Evolutionary conservation across 495 filamentous ascomycete species (phyloP).

Genomic region (Penicillium pancosmium): DNA sequence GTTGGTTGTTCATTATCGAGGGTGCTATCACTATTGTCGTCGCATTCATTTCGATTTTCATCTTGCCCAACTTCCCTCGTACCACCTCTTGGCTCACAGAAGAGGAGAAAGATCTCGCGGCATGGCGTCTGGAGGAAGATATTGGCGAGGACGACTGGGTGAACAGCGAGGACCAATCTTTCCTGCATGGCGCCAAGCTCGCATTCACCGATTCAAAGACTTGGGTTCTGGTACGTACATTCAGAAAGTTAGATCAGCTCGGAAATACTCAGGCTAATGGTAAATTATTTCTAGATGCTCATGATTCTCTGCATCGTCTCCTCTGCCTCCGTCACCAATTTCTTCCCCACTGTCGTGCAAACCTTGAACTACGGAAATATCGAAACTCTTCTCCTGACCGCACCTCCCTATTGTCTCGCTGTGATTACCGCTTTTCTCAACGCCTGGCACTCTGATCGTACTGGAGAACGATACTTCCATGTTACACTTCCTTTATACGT

Average conservation of each 20-base stretch:
- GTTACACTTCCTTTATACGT: slow-evolving; percentile 69
- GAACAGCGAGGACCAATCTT: slow-evolving; percentile 62
- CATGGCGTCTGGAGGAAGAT: slow-evolving; percentile 75
- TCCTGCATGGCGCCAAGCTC: slow-evolving; percentile 69
- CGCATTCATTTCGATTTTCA: slow-evolving; percentile 55
- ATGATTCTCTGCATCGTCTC: slow-evolving; percentile 73
- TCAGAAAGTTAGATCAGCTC: no score
- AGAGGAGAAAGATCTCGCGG: slow-evolving; percentile 67
- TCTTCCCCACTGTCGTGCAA: slow-evolving; percentile 83
- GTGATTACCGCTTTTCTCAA: slow-evolving; percentile 73
- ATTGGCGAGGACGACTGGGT: slow-evolving; percentile 78
- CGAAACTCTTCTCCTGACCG: slow-evolving; percentile 72
- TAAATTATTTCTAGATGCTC: slow-evolving; percentile 50
- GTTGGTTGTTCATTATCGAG: slow-evolving; percentile 66
- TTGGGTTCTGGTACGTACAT: slow-evolving; percentile 50
- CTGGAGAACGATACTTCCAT: slow-evolving; percentile 79
- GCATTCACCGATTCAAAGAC: slow-evolving; percentile 73
- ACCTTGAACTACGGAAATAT: slow-evolving; percentile 72
- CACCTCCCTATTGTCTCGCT: slow-evolving; percentile 72
- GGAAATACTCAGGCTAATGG: neutral
- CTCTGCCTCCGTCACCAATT: slow-evolving; percentile 78
- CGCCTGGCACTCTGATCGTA: slow-evolving; percentile 77
- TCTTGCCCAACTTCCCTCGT: slow-evolving; percentile 79
- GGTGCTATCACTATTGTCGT: slow-evolving; percentile 60
- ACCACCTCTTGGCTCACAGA: slow-evolving; percentile 74